These are phyloP conservation scores for Diplotaxis tenuifolia DNA, from an alignment of 345 rosid genomes.

Conservation along the genomic window DNA sequence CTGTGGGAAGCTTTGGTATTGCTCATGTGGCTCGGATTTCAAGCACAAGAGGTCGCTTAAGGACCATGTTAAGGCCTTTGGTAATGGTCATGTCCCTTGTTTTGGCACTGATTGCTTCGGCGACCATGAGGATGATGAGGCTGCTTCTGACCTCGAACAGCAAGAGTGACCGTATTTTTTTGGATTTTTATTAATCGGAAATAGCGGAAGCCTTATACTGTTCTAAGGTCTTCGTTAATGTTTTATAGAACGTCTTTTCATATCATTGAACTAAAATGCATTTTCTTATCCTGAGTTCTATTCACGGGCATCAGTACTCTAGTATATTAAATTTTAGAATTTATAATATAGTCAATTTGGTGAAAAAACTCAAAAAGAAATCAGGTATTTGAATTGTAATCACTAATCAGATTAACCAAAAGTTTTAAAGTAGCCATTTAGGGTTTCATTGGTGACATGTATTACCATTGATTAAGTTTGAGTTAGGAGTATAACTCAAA, in stretches of 20 bases:
- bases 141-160: constrained; percentile 74
- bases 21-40: constrained; percentile 92
- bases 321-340: background rate
- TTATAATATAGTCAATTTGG: background rate
- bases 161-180: constrained; percentile 27
- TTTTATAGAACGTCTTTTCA: background rate
- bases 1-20: constrained; percentile 95
- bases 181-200: background rate
- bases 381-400: background rate
- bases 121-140: constrained; percentile 62
- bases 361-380: background rate
- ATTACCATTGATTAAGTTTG: too few species aligned
- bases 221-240: background rate
- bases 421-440: too few species aligned
- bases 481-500: too few species aligned
- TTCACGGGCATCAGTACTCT: background rate
- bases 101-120: constrained; percentile 48
- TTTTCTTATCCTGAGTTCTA: background rate
- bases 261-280: background rate
- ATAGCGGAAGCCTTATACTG: background rate
- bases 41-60: constrained; percentile 95
- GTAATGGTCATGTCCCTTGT: constrained; percentile 73
- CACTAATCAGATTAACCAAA: background rate
- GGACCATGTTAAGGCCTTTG: constrained; percentile 89
- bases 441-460: too few species aligned